phyloP scores from a whole-genome alignment of 1,284 basidiomycete species.

The Testicularia cyperi region DNA sequence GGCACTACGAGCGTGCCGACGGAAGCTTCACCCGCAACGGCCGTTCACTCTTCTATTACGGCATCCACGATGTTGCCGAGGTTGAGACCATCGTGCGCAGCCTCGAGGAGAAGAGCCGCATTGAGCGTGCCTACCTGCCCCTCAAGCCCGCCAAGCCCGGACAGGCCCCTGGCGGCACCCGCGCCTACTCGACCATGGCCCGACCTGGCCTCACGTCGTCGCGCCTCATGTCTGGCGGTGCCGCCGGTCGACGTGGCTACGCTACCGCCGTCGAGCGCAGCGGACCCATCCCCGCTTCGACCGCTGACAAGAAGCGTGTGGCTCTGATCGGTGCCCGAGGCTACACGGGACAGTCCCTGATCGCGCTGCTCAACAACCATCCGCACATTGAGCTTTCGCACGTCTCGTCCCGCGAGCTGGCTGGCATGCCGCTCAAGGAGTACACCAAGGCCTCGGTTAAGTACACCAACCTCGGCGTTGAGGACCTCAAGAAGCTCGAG shows the following conservation, averaged over 20 bases:
- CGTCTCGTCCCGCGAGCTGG: slow-evolving; percentile 93
- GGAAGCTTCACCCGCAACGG: slow-evolving; percentile 95
- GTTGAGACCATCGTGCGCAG: slow-evolving; percentile 71
- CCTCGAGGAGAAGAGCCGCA: slow-evolving; percentile 85
- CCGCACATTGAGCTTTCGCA: slow-evolving; percentile 85
- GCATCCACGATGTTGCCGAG: slow-evolving; percentile 85
- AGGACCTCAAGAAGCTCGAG: slow-evolving; percentile 57
- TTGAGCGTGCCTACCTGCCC: slow-evolving; percentile 84
- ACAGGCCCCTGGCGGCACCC: slow-evolving; percentile 56
- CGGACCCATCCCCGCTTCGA: slow-evolving; percentile 63
- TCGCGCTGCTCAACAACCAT: slow-evolving; percentile 79
- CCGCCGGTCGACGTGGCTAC: slow-evolving; percentile 39
- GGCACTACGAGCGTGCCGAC: slow-evolving; percentile 98
- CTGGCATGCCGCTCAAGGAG: slow-evolving; percentile 75
- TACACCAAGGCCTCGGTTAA: slow-evolving; percentile 78
- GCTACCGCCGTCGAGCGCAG: slow-evolving; percentile 64
- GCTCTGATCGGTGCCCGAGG: slow-evolving; percentile 93
- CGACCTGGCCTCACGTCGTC: slow-evolving; percentile 63
- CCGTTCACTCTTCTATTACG: slow-evolving; percentile 93
- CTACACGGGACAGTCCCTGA: slow-evolving; percentile 90
- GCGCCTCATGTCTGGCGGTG: slow-evolving; percentile 47
- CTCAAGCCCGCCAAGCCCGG: slow-evolving; percentile 76
- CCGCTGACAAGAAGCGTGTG: slow-evolving; percentile 77
- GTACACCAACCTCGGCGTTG: slow-evolving; percentile 56
- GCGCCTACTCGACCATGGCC: slow-evolving; percentile 55